phyloP scores from a whole-genome alignment of 129 eudicot genomes.

The Apium graveolens region DNA sequence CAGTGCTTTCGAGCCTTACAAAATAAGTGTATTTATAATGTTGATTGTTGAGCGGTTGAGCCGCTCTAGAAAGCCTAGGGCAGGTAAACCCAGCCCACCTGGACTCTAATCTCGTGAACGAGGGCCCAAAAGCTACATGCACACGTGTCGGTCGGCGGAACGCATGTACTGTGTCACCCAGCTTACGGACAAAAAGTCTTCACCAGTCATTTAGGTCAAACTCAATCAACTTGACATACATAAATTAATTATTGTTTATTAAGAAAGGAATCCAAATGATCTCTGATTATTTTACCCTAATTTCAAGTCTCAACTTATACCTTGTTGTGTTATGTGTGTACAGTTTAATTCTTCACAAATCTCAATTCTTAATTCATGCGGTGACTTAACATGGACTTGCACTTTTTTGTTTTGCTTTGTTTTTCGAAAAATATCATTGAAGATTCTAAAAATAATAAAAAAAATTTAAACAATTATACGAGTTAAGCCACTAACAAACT shows the following conservation, averaged over 20 bases:
- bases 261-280: neutral
- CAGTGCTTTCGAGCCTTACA: too few relatives aligned
- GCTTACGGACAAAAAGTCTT: conserved; percentile 1
- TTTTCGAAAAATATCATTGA: too few relatives aligned
- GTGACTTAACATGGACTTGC: neutral
- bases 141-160: conserved; percentile 10
- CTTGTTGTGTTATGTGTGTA: neutral
- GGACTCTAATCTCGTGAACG: neutral
- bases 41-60: too few relatives aligned
- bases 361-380: neutral
- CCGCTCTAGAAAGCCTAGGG: neutral
- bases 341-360: neutral
- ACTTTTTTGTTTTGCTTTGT: neutral
- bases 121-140: neutral
- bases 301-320: neutral
- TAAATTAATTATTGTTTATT: neutral
- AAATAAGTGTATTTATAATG: too few relatives aligned
- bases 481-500: too few relatives aligned
- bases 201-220: neutral
- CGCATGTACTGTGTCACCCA: neutral
- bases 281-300: neutral
- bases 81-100: neutral
- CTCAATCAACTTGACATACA: neutral
- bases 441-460: too few relatives aligned
- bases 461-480: too few relatives aligned